Base-by-base conservation (phyloP, 2,329 filamentous ascomycete species). In the Podosphaera aphanis region DNA sequence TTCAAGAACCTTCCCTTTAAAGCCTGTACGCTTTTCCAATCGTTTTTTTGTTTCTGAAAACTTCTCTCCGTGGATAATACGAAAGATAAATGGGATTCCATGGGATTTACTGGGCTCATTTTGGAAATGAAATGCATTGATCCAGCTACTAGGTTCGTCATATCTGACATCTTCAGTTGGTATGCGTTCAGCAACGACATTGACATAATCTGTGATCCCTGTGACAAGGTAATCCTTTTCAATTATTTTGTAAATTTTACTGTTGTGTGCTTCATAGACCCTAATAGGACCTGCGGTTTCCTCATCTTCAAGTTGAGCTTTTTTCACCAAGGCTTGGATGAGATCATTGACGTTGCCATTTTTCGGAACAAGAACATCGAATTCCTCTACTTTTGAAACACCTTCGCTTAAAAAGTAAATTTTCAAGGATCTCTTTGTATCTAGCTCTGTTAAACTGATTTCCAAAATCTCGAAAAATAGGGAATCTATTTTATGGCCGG, bases 1-100 rank as follows among this genome's bases (percentile, higher is more conserved):
- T 62, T 98, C 88, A 54, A 98, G 86, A 52, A 84, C 84, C 68
- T 98, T 98, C 61, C 90, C 92, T 63, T 94, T 94, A 64, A 98
- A 78, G 21, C 86, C 86, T 0, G 83, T 93, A 48, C 88, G 73
- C 62, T 86, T 88, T 54, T 90, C 86, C 3, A 98, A 67, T n/a
- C 90, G 77, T 64, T 93, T 84, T 66, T 88, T 94, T 38, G 86
- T 94, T 29, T 95, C 83, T 48, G 75, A 77, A 63, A 98, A 95
- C 35, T 70, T 68, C 61, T 98, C 90, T 46, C 77, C 82, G 75
- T 88, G 44, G 53, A 85, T 79, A 36, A 95, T 62, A 46, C 90
- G 66, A 60, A 98, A 93, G 55, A 79, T 79, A 69, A 98, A 98
- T 0, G 90, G 90, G 39, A 93, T 72, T 2, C 86, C 83, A 57